phyloP scores from a whole-genome alignment of 208 protist species.

The Leishmania mexicana region DNA sequence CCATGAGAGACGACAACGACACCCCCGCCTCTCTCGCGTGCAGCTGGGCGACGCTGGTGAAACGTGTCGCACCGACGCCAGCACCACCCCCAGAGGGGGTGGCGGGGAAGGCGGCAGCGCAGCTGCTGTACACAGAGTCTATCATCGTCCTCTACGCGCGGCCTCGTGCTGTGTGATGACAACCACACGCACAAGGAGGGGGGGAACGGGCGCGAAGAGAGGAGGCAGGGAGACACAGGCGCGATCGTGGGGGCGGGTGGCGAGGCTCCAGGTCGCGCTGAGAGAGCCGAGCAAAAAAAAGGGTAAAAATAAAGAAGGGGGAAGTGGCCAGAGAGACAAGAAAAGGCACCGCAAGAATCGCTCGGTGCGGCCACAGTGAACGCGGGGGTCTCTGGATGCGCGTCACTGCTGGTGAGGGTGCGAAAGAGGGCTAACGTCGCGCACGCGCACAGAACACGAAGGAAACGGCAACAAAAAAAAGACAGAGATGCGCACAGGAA shows the following conservation, averaged over 20 bases:
- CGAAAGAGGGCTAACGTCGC: not conserved
- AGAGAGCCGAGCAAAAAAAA: not conserved
- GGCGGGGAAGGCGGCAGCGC: slow-evolving; percentile 1
- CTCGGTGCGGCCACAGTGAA: not conserved
- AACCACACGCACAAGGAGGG: not conserved
- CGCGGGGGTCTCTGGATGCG: not conserved
- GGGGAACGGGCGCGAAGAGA: not conserved
- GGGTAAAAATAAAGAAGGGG: not conserved
- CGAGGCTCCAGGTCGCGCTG: not conserved
- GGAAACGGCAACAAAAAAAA: not conserved
- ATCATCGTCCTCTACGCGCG: not conserved
- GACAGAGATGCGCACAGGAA: not conserved
- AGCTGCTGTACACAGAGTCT: not conserved
- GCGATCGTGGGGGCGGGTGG: not conserved
- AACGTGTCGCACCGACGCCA: not conserved
- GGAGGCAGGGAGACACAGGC: not conserved
- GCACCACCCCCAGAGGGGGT: not conserved
- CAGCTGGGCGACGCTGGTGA: slow-evolving; percentile 6
- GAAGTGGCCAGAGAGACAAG: not conserved
- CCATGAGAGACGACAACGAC: not conserved
- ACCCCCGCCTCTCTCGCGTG: not conserved
- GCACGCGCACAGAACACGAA: not conserved
- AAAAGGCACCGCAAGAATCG: not conserved
- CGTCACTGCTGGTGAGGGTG: not conserved
- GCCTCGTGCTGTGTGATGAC: not conserved